These are phyloP conservation scores for Boletus semigastroideus DNA, from an alignment of 1,284 basidiomycete genomes.

Conservation along the genomic window DNA sequence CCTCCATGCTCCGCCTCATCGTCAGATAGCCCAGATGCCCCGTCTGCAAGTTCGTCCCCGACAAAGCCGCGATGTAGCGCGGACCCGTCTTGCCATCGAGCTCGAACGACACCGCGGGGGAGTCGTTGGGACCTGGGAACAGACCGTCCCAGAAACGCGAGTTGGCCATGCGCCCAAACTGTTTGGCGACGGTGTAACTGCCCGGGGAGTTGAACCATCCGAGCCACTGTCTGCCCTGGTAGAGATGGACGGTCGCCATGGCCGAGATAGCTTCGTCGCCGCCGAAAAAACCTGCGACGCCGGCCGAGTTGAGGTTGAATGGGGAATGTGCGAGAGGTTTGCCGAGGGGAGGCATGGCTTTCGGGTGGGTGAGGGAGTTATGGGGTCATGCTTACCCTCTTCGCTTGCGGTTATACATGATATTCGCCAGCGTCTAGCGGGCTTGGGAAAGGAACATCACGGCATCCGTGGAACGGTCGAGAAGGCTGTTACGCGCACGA, in stretches of 20 bases:
- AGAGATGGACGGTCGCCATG: conserved; percentile 32
- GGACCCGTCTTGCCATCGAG: conserved; percentile 32
- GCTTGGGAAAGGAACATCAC: background rate
- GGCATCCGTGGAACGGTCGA: background rate
- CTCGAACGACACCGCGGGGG: conserved; percentile 23
- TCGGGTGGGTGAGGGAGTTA: background rate
- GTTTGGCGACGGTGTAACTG: conserved; percentile 28
- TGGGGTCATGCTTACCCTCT: background rate
- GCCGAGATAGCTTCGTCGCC: conserved; percentile 34
- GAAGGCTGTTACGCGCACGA: no score
- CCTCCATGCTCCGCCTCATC: background rate
- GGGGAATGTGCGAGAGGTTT: conserved; percentile 10
- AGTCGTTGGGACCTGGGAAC: conserved; percentile 27
- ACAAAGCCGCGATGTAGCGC: conserved; percentile 14
- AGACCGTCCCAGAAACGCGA: conserved; percentile 30
- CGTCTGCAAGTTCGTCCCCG: background rate
- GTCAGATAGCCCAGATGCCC: background rate
- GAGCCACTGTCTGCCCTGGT: conserved; percentile 26
- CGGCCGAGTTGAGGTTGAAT: conserved; percentile 27
- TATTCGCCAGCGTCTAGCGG: background rate
- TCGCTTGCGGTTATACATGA: background rate
- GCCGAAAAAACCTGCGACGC: conserved; percentile 30
- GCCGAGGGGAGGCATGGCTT: conserved; percentile 17
- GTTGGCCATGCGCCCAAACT: conserved; percentile 30
- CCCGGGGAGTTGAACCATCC: conserved; percentile 37